Base-by-base conservation (phyloP, 257 asterid species). In the Nyctanthes arbortristis region DNA sequence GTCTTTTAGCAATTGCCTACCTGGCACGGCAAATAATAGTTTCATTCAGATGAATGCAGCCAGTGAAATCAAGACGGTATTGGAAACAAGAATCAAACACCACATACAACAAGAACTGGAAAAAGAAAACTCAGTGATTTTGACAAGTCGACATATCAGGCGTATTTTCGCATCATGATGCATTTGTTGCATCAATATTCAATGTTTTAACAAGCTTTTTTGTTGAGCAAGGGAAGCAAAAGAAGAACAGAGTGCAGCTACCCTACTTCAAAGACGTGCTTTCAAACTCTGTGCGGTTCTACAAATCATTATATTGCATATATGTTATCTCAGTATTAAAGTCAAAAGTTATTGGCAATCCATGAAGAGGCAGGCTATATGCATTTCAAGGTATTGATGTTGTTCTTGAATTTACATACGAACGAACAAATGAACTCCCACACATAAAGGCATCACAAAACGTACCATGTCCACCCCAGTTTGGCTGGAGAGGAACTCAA, bases 391-490 rank as follows among this genome's bases (percentile, higher is more conserved):
- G 4, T 0, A 14, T 3, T 40, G 22, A 39, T 1, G 20, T 35
- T 27, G 60, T 74, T 3, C 16, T 13, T 40, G 52, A n/a, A n/a
- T 4, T 3, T 0, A 40, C 16, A 40, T 40, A 20, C 20, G 52
- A 40, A 40, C 20, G 18, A 77, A 61, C 61, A 49, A 35, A 66
- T 11, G 27, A 40, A 27, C 32, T 73, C 27, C 75, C 14, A 66
- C 20, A 30, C 20, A 61, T 30, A 25, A 55, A 69, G 4, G 43
- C 22, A 5, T n/a, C 24, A 25, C 22, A 40, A 66, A 12, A 55
- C 82, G 10, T 88, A 92, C 98, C 98, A 88, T 92, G 79, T 89
- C 92, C 67, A 89, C 96, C 56, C 89, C 98, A 0, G 85, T 86
- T 80, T 89, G 96, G 88, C 96, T 87, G 57, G 96, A 43, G 36